Base-by-base conservation (phyloP, 257 asterid species). In the Plantago major region DNA sequence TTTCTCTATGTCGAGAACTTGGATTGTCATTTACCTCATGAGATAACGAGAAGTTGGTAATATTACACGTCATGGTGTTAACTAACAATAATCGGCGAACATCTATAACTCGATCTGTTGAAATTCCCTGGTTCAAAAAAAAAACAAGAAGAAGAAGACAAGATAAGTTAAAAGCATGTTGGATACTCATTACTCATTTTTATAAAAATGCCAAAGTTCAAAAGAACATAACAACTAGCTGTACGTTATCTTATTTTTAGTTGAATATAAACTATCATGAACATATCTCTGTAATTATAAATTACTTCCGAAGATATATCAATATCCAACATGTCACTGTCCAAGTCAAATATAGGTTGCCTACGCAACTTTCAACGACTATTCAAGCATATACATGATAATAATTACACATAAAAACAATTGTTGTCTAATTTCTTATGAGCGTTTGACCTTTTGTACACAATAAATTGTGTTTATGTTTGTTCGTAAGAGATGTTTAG, bases 81-180 rank as follows among this genome's bases (percentile, higher is more conserved):
- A 82, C 90, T 0, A 81, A 76, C 16, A 91, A 40, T 47, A 91
- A 64, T 13, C 93, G 78, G 15, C 84, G 89, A 66, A 88, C 71
- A 26, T 91, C 93, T 9, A 88, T 78, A 28, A 91, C 82, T 64
- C 84, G 73, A 58, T 91, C 95, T 0, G 96, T 91, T 0, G 98
- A 91, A 63, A 91, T 91, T 37, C 96, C 98, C 96, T 88, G 76
- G n/a, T n/a, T n/a, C n/a, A n/a, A n/a, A n/a, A n/a, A n/a, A n/a
- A n/a, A n/a, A n/a, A 28, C 6, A 65, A 1, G 10, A 18, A 51
- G 30, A 10, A 17, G 45, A 42, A 9, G 1, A 49, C 17, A 22
- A 42, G 10, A 17, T 16, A 33, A 3, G 6, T 0, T 47, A 47
- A 1, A 22, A 52, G 9, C 4, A 3, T 11, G 30, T 22, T n/a